Base-by-base conservation (phyloP, 2,329 filamentous ascomycete species). In the Xylariaceae sp. region DNA sequence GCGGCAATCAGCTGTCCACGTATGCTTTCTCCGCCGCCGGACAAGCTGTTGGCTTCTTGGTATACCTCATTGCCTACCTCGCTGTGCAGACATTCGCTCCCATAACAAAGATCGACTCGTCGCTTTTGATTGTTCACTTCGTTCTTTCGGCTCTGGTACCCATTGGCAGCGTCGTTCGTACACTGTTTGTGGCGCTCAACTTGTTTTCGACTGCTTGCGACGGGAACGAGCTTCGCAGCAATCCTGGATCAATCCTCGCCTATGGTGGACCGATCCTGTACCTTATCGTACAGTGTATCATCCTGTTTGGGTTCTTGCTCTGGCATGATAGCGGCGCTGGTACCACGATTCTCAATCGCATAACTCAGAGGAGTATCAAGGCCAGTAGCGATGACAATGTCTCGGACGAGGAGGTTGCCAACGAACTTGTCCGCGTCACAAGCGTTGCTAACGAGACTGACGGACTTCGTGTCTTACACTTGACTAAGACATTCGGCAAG, bases 191-290 rank as follows among this genome's bases (percentile, higher is more conserved):
- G 3, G 80, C 87, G 0, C 79, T 96, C 54, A 97, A 97, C 70
- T 78, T 92, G 2, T 96, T 97, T 73, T 92, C 89, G 1, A 81
- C 90, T 0, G 82, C 90, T 1, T 97, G 92, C 71, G 80, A 83
- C 37, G 86, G 82, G 30, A 77, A 83, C 17, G 61, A 78, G n/a
- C 74, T 92, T 17, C 84, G 86, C 1, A 76, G 79, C 0, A 87
- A 90, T 64, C 89, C 92, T 0, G 88, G 84, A 5, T 84, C 81
- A 3, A 84, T 96, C 37, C 80, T 81, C 0, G 82, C 88, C 34
- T 97, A 92, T 67, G 92, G 92, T 35, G 90, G 89, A 0, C 90
- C 91, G 0, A 93, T 96, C 41, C 73, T 94, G 0, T 96, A 95
- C 71, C 82, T 96, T 1, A 81, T 90, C 53, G 52, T 92, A 0